Conservation (phyloP, 2,329 filamentous ascomycete genomes). For the Penicillium concentricum region DNA sequence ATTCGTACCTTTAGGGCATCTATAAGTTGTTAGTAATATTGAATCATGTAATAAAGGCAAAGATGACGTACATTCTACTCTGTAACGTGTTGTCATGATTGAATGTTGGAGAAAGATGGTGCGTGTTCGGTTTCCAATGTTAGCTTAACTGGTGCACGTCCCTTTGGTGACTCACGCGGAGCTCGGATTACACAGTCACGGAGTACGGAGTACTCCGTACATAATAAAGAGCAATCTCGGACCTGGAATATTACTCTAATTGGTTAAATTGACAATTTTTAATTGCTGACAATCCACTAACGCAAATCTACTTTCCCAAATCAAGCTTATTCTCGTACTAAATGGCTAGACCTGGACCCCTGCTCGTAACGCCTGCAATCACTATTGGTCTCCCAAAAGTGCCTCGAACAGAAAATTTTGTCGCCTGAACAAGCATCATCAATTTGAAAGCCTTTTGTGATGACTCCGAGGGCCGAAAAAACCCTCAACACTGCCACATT, state of each 20-base stretch:
- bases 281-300: neutral
- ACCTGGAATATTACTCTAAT: neutral
- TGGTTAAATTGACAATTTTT: neutral
- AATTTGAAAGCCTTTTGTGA: neutral
- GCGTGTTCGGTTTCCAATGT: too few species aligned
- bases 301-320: neutral
- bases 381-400: neutral
- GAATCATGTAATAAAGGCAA: neutral
- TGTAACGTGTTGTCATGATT: constrained; percentile 50
- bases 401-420: neutral
- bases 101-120: neutral
- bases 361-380: neutral
- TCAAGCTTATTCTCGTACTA: neutral
- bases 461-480: neutral
- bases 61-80: constrained; percentile 67
- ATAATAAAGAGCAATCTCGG: neutral
- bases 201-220: neutral
- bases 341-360: neutral
- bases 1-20: constrained; percentile 62
- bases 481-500: neutral
- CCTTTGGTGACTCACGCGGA: constrained; percentile 3
- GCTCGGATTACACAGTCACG: neutral
- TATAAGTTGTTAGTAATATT: constrained; percentile 27
- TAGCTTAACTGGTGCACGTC: neutral
- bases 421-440: neutral